Evolutionary conservation across 495 filamentous ascomycete genomes (phyloP), one percentile per base, ranked within the genome.

Genomic region (Podospora didyma): DNA sequence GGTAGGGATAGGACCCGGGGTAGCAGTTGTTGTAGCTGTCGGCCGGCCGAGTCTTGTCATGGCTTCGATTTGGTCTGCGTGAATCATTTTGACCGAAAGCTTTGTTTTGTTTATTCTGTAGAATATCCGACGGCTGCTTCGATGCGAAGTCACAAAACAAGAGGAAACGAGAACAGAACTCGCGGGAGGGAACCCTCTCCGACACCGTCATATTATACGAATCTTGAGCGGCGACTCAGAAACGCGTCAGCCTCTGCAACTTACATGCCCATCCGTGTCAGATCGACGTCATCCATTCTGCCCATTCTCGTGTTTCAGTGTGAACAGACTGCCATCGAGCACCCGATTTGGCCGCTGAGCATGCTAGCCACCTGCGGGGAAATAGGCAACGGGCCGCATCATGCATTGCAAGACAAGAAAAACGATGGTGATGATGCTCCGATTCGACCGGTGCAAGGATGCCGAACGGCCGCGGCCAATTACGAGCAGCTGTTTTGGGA

Each of bases 211-310:
- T 31, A 31, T 31, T 31, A 31, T 44, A 20, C 41, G 4, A 44
- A 4, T 44, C 19, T 14, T 44, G 5, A n/a, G 19, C 41, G 26
- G 26, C 26, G 26, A 31, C 26, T 4, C 9, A 9, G 9, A 31
- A 31, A 31, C 26, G 26, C 26, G 26, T 42, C 50, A 17, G 28
- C 46, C 44, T 23, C 51, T 55, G 52, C 44, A 52, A 46, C 28
- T 42, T 7, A 4, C 23, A 31, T 17, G 53, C 60, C 26, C 26
- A 9, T 31, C 26, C 26, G 26, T 31, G 57, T 62, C 66, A 68
- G 58, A 56, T 34, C 63, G 66, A 69, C 66, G 66, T 69, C 66
- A 69, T 67, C 37, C 20, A 60, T 58, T 59, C 17, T 17, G 67
- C 64, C 37, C 20, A 60, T 58, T 59, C 17, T 17, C 16, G 45